These are phyloP conservation scores for Arachnomyces sp. DNA, from an alignment of 2,329 filamentous ascomycete species.

Conservation along the genomic window DNA sequence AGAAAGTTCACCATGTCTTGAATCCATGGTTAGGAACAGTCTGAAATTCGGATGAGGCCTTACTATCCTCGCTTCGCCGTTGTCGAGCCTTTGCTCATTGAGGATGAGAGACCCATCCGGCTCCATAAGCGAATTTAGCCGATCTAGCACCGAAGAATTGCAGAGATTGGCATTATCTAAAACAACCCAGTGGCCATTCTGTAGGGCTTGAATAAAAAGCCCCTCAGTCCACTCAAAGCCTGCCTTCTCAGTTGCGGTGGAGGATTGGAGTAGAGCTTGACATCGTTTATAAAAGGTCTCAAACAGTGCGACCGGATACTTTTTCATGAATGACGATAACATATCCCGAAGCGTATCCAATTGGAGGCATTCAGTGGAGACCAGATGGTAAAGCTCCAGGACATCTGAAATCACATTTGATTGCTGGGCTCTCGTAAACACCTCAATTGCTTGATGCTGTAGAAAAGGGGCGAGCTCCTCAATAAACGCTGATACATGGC, in stretches of 20 bases:
- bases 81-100: conserved; percentile 80
- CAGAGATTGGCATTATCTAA: conserved; percentile 97
- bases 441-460: conserved; percentile 32
- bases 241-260: conserved; percentile 58
- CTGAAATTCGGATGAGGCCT: conserved; percentile 78
- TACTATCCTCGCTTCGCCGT: conserved; percentile 73
- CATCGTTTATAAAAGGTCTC: conserved; percentile 42
- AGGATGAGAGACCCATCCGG: conserved; percentile 80
- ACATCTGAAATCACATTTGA: conserved; percentile 17
- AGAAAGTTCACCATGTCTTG: conserved; percentile 84
- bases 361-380: conserved; percentile 21
- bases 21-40: conserved; percentile 88
- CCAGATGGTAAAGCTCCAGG: conserved; percentile 25
- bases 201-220: conserved; percentile 75
- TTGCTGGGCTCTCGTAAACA: conserved; percentile 19
- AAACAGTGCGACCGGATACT: conserved; percentile 41
- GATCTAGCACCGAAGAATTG: conserved; percentile 86
- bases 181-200: conserved; percentile 83
- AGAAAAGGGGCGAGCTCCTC: conserved; percentile 46
- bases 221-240: conserved; percentile 96
- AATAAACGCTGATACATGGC: conserved; percentile 58
- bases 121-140: conserved; percentile 88
- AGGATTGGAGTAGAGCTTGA: conserved; percentile 43
- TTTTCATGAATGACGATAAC: conserved; percentile 28
- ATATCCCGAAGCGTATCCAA: conserved; percentile 24